Evolutionary conservation across 768 basidiomycete species (phyloP), one percentile per base, ranked within the genome.

Genomic region (Termitomyces sp.): DNA sequence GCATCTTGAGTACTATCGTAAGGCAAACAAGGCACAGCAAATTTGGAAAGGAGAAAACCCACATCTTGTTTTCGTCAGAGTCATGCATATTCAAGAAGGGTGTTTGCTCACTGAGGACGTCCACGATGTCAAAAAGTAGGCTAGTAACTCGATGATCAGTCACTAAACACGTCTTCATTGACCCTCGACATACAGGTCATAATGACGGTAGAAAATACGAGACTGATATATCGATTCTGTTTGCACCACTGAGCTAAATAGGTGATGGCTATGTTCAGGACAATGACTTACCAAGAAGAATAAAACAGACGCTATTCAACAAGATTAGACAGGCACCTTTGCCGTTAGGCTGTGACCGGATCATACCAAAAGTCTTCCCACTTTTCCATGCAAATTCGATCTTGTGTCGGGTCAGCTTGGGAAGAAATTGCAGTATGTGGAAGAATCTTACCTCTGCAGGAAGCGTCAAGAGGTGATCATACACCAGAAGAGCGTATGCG

Each of bases 141-240:
- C 66, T 69, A 54, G 7, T 39, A 15, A 35, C 4, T 2, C 39
- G 42, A 33, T 16, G 4, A 2, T 61, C 24, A 57, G 40, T 40
- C 13, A 6, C 13, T 22, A 22, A 33, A 35, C 16, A 42, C n/a
- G 11, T 50, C 7, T 20, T n/a, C 42, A 9, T 38, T 8, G 15
- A 54, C 9, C 8, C 32, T 55, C n/a, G 15, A 57, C 53, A 24
- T 55, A 68, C 64, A 68, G 11, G 38, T 53, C 40, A 67, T 48
- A 32, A 59, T 58, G 16, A 60, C 46, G 5, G 62, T 61, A 18
- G 60, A 54, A 38, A 67, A 67, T 22, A 42, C 16, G 18, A 68
- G 56, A 48, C 64, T 66, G 18, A 60, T 48, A 48, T 68, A 68
- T 40, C 66, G 66, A 55, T 68, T 68, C 66, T 67, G 58, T 40